phyloP scores from a whole-genome alignment of 176 grass and related monocot genomes.

The Alloteropsis semialata region DNA sequence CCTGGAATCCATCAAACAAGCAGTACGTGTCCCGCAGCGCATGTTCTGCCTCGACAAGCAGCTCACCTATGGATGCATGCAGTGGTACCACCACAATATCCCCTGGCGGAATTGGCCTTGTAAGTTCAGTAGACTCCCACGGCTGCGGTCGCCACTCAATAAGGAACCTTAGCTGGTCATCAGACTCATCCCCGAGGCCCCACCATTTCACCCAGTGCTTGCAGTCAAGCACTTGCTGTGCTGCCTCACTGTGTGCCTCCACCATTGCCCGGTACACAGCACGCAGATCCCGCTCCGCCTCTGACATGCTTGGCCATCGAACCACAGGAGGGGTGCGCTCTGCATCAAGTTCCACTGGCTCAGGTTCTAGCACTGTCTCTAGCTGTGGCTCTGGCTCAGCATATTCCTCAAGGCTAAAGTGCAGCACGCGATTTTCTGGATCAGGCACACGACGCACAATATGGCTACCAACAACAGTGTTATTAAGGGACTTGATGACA shows the following conservation, averaged over 20 bases:
- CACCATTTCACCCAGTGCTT: constrained; percentile 95
- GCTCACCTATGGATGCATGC: constrained; percentile 82
- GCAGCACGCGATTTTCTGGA: constrained; percentile 60
- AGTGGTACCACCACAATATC: constrained; percentile 83
- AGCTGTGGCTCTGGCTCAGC: not conserved
- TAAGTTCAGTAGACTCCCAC: constrained; percentile 63
- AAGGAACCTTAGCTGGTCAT: constrained; percentile 84
- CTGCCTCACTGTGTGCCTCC: constrained; percentile 33
- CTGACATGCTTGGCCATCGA: constrained; percentile 38
- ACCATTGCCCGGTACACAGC: constrained; percentile 60
- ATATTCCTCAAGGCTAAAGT: constrained; percentile 79
- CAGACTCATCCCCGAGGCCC: constrained; percentile 71
- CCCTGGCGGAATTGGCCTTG: constrained; percentile 41
- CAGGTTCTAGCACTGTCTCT: not conserved
- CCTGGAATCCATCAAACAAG: constrained; percentile 66
- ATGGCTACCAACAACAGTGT: constrained; percentile 62
- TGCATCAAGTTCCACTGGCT: constrained; percentile 24
- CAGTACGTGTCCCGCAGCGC: constrained; percentile 82
- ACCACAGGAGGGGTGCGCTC: not conserved
- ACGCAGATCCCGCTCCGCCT: constrained; percentile 58
- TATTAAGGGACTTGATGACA: constrained; percentile 79
- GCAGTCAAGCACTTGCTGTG: constrained; percentile 64
- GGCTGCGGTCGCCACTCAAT: constrained; percentile 58
- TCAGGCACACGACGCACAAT: constrained; percentile 63
- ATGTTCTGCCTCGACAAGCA: constrained; percentile 52